These are phyloP conservation scores for Cyclotella baltica DNA, from an alignment of 108 stramenopile genomes.

Conservation along the genomic window DNA sequence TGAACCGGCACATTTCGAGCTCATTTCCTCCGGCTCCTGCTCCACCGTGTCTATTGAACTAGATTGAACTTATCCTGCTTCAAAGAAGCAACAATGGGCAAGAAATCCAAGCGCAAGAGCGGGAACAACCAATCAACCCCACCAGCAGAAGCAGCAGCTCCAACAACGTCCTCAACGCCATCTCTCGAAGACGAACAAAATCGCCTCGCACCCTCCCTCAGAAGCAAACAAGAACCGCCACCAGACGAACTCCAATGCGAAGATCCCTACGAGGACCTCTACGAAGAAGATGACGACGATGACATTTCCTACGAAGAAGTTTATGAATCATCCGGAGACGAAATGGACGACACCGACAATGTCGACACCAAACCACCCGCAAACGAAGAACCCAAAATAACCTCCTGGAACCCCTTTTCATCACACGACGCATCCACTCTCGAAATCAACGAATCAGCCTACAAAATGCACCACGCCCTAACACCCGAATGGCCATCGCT, in stretches of 20 bases:
- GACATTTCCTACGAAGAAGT: constrained; percentile 67
- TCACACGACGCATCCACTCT: constrained; percentile 58
- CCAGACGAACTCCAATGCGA: constrained; percentile 76
- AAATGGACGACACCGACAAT: constrained; percentile 55
- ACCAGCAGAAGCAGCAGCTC: not conserved
- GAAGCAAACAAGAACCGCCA: constrained; percentile 54
- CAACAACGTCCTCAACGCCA: constrained; percentile 20
- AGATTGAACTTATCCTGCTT: too few species aligned
- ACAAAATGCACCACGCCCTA: constrained; percentile 97
- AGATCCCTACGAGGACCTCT: constrained; percentile 87
- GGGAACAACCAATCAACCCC: constrained; percentile 29
- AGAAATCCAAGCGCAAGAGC: constrained; percentile 64
- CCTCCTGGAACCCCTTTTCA: constrained; percentile 47
- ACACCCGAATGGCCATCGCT: constrained; percentile 96
- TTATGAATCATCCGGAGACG: constrained; percentile 59
- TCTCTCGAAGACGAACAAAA: constrained; percentile 8
- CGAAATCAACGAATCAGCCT: constrained; percentile 96
- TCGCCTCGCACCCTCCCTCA: constrained; percentile 23
- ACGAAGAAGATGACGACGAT: constrained; percentile 72
- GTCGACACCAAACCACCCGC: constrained; percentile 14
- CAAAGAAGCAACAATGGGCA: constrained; percentile 58
- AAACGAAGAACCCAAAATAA: constrained; percentile 24
- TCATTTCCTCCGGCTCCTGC: not conserved
- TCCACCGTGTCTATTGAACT: too few species aligned
- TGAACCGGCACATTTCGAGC: too few species aligned